Percentiles rank a stretch among this genome's conserved stretches.
Evolutionary conservation across 495 filamentous ascomycete species (phyloP).

Genomic region (Lichenothelia convexa): DNA sequence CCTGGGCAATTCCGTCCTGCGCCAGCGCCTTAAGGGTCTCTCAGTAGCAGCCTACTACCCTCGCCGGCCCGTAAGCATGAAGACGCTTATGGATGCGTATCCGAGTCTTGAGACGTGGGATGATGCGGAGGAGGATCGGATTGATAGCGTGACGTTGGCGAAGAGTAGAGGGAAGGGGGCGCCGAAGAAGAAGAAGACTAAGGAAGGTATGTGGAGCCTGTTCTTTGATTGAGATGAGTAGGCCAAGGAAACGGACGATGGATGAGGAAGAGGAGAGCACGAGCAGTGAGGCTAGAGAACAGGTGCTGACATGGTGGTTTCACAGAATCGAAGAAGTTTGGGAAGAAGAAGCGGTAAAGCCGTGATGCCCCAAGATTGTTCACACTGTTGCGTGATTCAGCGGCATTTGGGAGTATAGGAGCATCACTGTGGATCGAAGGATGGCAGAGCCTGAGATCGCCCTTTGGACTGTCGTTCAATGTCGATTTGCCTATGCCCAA

Average conservation of each 20-base stretch:
- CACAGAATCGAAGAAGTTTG: slow-evolving; percentile 14
- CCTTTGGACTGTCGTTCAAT: too few species aligned
- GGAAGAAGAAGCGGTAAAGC: slow-evolving; percentile 3
- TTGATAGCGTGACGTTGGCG: slow-evolving; percentile 57
- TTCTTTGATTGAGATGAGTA: too few species aligned
- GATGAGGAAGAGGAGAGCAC: neutral
- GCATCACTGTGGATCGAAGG: too few species aligned
- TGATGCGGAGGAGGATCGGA: slow-evolving; percentile 57
- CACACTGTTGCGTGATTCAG: too few species aligned
- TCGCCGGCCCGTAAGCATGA: slow-evolving; percentile 44
- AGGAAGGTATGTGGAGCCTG: too few species aligned
- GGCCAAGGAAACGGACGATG: too few species aligned
- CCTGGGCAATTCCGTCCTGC: slow-evolving; percentile 72
- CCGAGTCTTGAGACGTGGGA: slow-evolving; percentile 45
- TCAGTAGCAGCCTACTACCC: slow-evolving; percentile 75
- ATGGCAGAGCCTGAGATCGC: too few species aligned
- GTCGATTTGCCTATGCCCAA: too few species aligned
- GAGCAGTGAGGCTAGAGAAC: too few species aligned
- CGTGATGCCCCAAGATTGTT: too few species aligned
- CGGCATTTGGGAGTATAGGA: too few species aligned
- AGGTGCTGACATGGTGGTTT: too few species aligned
- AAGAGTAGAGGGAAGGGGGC: slow-evolving; percentile 72
- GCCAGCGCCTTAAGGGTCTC: slow-evolving; percentile 66
- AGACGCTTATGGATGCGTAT: slow-evolving; percentile 46
- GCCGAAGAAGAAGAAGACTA: slow-evolving; percentile 71